Evolutionary conservation across 495 filamentous ascomycete species (phyloP), one percentile per base, ranked within the genome.

Genomic region (Tetracladium marchalianum): DNA sequence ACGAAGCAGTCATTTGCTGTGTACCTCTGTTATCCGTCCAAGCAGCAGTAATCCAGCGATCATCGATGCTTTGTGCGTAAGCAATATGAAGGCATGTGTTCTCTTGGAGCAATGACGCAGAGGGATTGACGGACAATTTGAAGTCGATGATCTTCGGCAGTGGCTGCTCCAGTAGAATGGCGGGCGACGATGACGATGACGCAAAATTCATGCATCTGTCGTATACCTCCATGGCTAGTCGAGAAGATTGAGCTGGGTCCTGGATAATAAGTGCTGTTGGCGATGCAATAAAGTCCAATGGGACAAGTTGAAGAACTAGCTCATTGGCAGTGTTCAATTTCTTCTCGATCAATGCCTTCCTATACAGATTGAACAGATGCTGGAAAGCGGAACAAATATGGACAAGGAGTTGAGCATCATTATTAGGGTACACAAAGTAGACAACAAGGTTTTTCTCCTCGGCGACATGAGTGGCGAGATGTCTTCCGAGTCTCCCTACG

Each of bases 11-110:
- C 51, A 76, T 80, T 59, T 94, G 87, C 46, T 85, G 73, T 35
- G 68, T 76, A 0, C 92, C 93, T 18, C 69, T 75, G 54, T 78
- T 88, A 62, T 97, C 89, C 1, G 84, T 86, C 93, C 93, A 99
- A n/a, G 85, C 84, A 4, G 80, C 88, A 0, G 82, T 82, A 38
- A 96, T 62, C 93, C 93, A 99, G 13, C 84, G 76, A 39, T 85
- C 80, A 57, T 92, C 87, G 24, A 81, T 66, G 58, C 85, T 90
- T 49, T 81, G 78, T 0, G 84, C 82, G 58, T 90, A 95, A 7
- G 85, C 89, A 39, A 97, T 65, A 60, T 99, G 93, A 10, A 99
- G 75, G 49, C 81, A 82, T 11, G 76, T 80, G 31, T 89, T 87
- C 56, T 94, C 87, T 41, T 83, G 79, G n/a, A 96, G 63, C 0